phyloP scores from a whole-genome alignment of 129 eudicot genomes.

The carrot (Daucus carota) region DH1_v3.0 NC_030384.2:45342501-45343000 shows the following conservation, averaged over 20 bases:
- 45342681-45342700: background rate
- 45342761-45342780: background rate
- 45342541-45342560: constrained; percentile 98
- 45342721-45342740: background rate
- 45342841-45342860: background rate
- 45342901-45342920: constrained; percentile 84
- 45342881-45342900: constrained; percentile 38
- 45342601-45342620: background rate
- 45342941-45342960: constrained; percentile 97
- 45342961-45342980: constrained; percentile 84
- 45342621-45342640: background rate
- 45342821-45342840: background rate
- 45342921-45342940: constrained; percentile 98
- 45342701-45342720: background rate
- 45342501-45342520: constrained; percentile 90
- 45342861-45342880: background rate
- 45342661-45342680: background rate
- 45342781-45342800: background rate
- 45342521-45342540: constrained; percentile 91
- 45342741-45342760: background rate
- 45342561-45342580: constrained; percentile 57
- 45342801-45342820: background rate
- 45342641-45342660: background rate
- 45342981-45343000: constrained; percentile 71
- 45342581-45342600: background rate